Evolutionary conservation across 805 yeast genomes (phyloP), one percentile per base, ranked within the genome.

Genomic region (Candida tallmaniae): DNA sequence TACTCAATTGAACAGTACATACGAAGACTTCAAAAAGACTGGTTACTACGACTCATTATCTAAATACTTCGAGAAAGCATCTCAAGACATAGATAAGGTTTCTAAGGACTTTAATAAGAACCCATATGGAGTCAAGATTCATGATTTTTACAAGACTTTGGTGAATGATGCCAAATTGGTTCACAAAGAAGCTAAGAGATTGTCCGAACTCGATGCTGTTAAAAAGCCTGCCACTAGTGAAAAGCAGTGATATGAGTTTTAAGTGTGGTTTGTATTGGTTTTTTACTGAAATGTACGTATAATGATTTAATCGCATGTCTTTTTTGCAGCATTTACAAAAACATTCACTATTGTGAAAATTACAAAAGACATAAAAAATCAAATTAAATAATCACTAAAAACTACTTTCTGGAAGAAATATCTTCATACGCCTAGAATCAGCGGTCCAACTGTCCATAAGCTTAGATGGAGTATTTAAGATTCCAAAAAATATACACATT

Each of bases 161-260:
- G 73, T 73, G 12, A 65, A 63, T 38, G 83, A 78, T 44, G 82
- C 73, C 1, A 60, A 62, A 34, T 78, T 77, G 36, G 83, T 83
- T 31, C 89, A 84, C 55, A 70, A 66, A 35, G 90, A 83, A 59
- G 94, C 94, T 15, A 68, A 68, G 44, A 68, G 90, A 48, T 67
- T 83, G 51, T 83, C 83, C 14, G 80, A 73, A 23, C 50, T 80
- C 50, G 75, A 80, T n/a, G n/a, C n/a, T n/a, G n/a, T n/a, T n/a
- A 21, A 21, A 21, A 21, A 21, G 23, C 7, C 23, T 21, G 10
- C 23, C 23, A 21, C 23, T 21, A 8, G 23, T 8, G 10, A 8
- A 21, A 21, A n/a, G n/a, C n/a, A n/a, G n/a, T n/a, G n/a, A n/a
- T n/a, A n/a, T n/a, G n/a, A n/a, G n/a, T n/a, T n/a, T n/a, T n/a